These are phyloP conservation scores for Cyclotella atomus DNA, from an alignment of 108 stramenopile genomes.

Conservation along the genomic window DNA sequence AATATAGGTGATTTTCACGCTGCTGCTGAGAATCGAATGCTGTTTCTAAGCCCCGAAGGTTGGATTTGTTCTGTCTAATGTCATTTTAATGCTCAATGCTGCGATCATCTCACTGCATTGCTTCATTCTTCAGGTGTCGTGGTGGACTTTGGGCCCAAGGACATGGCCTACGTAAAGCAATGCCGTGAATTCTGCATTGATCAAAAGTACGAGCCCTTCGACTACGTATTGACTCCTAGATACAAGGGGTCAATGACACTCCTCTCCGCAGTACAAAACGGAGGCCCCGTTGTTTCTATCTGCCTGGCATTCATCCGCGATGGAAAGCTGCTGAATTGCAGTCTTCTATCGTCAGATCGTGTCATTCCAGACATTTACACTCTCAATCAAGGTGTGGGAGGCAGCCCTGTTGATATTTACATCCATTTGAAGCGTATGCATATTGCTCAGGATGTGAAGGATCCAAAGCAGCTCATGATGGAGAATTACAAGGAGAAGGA, in stretches of 20 bases:
- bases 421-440: constrained; percentile 43
- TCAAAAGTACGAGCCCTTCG: constrained; percentile 47
- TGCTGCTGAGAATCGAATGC: constrained; percentile 39
- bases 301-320: constrained; percentile 47
- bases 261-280: constrained; percentile 27
- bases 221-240: constrained; percentile 53
- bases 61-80: not conserved
- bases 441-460: constrained; percentile 20
- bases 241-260: constrained; percentile 57
- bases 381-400: constrained; percentile 42
- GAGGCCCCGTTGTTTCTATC: constrained; percentile 46
- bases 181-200: constrained; percentile 47
- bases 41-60: constrained; percentile 52
- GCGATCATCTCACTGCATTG: not conserved
- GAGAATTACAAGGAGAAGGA: constrained; percentile 55
- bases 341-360: constrained; percentile 45
- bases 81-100: not conserved
- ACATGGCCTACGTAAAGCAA: constrained; percentile 40
- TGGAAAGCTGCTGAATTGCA: constrained; percentile 51
- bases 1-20: constrained; percentile 47
- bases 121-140: constrained; percentile 15
- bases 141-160: constrained; percentile 45
- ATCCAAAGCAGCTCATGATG: constrained; percentile 50
- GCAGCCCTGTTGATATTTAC: constrained; percentile 50
- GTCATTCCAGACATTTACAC: constrained; percentile 58